phyloP scores from a whole-genome alignment of 176 grass and related monocot species.

The Oryza officinalis region DNA sequence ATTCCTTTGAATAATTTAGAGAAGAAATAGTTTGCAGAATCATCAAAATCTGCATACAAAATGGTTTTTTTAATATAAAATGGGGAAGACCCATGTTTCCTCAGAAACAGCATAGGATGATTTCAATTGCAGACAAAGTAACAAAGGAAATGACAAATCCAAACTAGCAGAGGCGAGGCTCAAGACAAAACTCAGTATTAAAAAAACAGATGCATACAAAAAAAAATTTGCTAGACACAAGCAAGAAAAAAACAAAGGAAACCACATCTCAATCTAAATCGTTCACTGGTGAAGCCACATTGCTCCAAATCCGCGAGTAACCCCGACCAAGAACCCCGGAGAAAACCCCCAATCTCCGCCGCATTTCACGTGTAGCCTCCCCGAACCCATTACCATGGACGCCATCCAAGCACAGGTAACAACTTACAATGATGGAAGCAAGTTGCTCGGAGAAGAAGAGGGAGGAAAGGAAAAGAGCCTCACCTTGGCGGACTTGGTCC shows the following conservation, averaged over 20 bases:
- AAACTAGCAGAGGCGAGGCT: slow-evolving; percentile 16
- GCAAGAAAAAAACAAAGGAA: slow-evolving; percentile 26
- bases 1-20: not conserved
- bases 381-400: not conserved
- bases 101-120: not conserved
- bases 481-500: slow-evolving; percentile 78
- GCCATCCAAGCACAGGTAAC: slow-evolving; percentile 23
- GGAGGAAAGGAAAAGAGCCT: not conserved
- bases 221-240: slow-evolving; percentile 8
- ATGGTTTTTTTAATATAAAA: not conserved
- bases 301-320: slow-evolving; percentile 28
- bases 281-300: slow-evolving; percentile 35
- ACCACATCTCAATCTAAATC: slow-evolving; percentile 35
- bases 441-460: not conserved
- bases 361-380: slow-evolving; percentile 26
- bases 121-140: slow-evolving; percentile 7
- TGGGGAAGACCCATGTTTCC: not conserved
- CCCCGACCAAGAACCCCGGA: not conserved
- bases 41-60: not conserved
- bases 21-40: not conserved
- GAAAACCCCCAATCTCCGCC: not conserved
- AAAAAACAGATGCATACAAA: slow-evolving; percentile 39
- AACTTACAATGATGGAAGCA: not conserved
- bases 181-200: slow-evolving; percentile 28
- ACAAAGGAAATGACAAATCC: slow-evolving; percentile 39